A percentile compares a stretch with the other conserved stretches of the same genome.
These are phyloP conservation scores for Penicillium herquei DNA, from an alignment of 495 filamentous ascomycete genomes.

Conservation along the genomic window DNA sequence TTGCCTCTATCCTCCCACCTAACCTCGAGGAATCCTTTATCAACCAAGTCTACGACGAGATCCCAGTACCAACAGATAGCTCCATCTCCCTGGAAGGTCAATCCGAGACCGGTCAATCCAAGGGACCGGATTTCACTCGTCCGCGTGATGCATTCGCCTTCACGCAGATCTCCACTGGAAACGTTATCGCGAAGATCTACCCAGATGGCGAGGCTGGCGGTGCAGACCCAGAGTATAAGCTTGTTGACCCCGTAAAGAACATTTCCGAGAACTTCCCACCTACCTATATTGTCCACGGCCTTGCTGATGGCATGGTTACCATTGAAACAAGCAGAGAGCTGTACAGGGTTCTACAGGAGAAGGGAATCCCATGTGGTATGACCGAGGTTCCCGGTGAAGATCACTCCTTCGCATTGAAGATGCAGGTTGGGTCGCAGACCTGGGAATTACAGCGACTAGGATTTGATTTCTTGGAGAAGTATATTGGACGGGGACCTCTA, in stretches of 20 bases:
- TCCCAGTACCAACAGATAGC: constrained; percentile 28
- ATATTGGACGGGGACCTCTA: constrained; percentile 24
- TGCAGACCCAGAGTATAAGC: constrained; percentile 9
- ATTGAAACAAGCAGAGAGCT: constrained; percentile 29
- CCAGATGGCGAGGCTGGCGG: constrained; percentile 5
- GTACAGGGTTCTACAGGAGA: constrained; percentile 13
- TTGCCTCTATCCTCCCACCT: constrained; percentile 38
- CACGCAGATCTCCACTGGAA: constrained; percentile 34
- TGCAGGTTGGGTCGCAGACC: constrained; percentile 34
- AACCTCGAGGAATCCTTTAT: constrained; percentile 17
- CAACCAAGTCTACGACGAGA: constrained; percentile 25
- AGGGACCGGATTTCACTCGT: constrained; percentile 28
- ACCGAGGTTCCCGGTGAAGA: constrained; percentile 34
- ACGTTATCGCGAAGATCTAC: constrained; percentile 25
- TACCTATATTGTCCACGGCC: constrained; percentile 33
- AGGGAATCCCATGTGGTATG: constrained; percentile 30
- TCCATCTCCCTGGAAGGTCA: constrained; percentile 36
- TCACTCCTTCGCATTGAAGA: constrained; percentile 37
- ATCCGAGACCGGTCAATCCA: constrained; percentile 15
- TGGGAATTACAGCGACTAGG: constrained; percentile 36
- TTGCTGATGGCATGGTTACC: constrained; percentile 27
- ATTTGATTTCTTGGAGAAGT: constrained; percentile 35
- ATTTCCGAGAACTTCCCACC: constrained; percentile 23
- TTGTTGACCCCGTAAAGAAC: constrained; percentile 29
- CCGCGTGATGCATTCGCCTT: constrained; percentile 37